Evolutionary conservation across 2,329 filamentous ascomycete genomes (phyloP), one percentile per base, ranked within the genome.

Genomic region (Botryosphaeria dothidea): DNA sequence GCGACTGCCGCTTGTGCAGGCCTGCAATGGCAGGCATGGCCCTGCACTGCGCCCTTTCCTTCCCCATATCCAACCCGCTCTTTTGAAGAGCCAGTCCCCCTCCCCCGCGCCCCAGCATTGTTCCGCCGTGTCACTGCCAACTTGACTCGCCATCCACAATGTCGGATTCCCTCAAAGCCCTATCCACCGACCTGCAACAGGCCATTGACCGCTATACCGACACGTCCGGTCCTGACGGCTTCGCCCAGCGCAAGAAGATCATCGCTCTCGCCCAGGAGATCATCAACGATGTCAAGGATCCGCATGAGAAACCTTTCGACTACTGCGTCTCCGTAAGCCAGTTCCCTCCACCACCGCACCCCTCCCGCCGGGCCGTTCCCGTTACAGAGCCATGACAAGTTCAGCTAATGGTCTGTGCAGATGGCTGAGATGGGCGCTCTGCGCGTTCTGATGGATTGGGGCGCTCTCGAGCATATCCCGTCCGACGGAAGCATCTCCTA

Each of bases 201-300:
- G 57, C 41, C n/a, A 48, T 61, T 41, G 43, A n/a, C 45, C 19
- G 29, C 31, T 62, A 36, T 29, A 27, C 43, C 45, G 58, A 48
- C 31, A 9, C 57, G 4, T 49, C 43, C 4, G 31, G 57, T 17
- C 57, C 29, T 6, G 43, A 34, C 13, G 57, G 27, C 45, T 51
- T 48, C 58, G 19, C 19, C 2, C 43, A 51, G 48, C 60, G 60
- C 46, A 51, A 52, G 48, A 41, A 45, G 15, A 63, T 54, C 21
- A 25, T 54, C 5, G 25, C 36, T 3, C 54, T 60, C 5, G 63
- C 63, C 43, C 36, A 51, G 13, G 9, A 60, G 4, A 61, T 65
- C 46, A 52, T 52, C 52, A 34, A 60, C n/a, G 52, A 65, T 31
- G 63, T 52, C 23, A 51, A 52, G 25, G 63, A 65, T 19, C 63